phyloP scores from a whole-genome alignment of 768 basidiomycete species.

The Mycena chlorophos region DNA sequence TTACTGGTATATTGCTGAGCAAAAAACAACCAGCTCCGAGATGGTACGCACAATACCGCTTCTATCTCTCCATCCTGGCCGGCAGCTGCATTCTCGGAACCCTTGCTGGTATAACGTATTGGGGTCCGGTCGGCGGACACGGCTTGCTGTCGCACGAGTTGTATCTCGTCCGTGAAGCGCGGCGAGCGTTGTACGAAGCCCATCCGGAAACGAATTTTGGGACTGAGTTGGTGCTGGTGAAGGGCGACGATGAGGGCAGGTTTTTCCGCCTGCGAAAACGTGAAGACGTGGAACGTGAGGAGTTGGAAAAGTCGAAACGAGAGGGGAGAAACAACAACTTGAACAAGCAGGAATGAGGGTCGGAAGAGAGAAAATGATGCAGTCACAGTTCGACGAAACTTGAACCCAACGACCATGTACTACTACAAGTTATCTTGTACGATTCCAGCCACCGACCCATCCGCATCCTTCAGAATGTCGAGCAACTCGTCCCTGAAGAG shows the following conservation, averaged over 20 bases:
- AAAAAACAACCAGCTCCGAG: conserved; percentile 60
- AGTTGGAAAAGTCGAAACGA: conserved; percentile 31
- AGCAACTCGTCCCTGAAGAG: background rate
- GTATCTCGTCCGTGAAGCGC: conserved; percentile 55
- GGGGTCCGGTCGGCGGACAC: conserved; percentile 77
- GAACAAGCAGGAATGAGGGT: background rate
- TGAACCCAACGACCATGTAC: background rate
- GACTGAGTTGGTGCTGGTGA: conserved; percentile 49
- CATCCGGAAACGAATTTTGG: conserved; percentile 37
- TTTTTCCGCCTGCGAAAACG: conserved; percentile 62
- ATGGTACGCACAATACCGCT: conserved; percentile 97
- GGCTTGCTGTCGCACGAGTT: conserved; percentile 68
- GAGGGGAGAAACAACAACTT: background rate
- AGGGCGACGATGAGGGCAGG: conserved; percentile 42
- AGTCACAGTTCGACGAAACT: background rate
- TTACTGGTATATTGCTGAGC: background rate
- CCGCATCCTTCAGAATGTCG: background rate
- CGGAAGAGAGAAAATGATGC: background rate
- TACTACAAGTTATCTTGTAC: background rate
- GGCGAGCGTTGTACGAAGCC: conserved; percentile 24
- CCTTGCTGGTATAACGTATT: conserved; percentile 85
- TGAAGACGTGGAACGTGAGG: conserved; percentile 60
- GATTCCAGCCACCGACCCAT: background rate
- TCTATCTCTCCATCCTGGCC: conserved; percentile 88
- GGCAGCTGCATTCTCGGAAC: conserved; percentile 88